Evolutionary conservation across 179 eudicot species (phyloP).

Genomic region (Spinacia oleracea): DNA sequence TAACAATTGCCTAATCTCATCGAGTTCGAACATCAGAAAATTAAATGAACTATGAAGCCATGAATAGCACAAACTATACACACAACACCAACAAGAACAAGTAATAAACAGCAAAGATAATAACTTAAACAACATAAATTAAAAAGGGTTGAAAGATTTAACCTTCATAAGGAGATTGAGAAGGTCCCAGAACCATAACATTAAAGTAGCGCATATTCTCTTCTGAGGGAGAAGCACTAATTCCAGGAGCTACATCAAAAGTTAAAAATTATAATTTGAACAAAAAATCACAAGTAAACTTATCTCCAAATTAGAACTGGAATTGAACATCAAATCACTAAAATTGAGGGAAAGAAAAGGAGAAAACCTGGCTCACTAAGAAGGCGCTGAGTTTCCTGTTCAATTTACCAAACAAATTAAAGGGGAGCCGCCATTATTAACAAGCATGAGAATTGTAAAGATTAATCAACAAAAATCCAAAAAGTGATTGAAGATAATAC

Average conservation of each 20-base stretch:
- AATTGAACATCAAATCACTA: not conserved
- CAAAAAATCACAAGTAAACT: not conserved
- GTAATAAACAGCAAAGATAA: not conserved
- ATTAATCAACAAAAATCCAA: not conserved
- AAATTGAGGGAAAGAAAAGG: not conserved
- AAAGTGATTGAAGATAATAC: constrained; percentile 39
- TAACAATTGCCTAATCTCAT: not conserved
- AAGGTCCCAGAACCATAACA: constrained; percentile 94
- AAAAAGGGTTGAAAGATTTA: not conserved
- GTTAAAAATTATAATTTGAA: constrained; percentile 5
- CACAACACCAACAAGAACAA: not conserved
- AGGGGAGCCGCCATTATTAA: constrained; percentile 2
- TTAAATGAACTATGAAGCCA: not conserved
- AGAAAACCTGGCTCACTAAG: constrained; percentile 81
- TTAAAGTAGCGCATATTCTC: constrained; percentile 96
- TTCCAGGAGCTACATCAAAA: constrained; percentile 78
- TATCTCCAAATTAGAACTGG: not conserved
- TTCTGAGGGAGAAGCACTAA: constrained; percentile 97
- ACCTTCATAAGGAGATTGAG: constrained; percentile 99
- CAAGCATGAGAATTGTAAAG: not conserved
- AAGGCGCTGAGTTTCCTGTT: constrained; percentile 92
- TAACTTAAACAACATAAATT: not conserved
- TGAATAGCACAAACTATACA: not conserved
- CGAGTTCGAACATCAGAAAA: too few species aligned
- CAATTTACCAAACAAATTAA: constrained; percentile 6